Evolutionary conservation across 1,284 basidiomycete genomes (phyloP).

Genomic region (Pholiota adiposa): DNA sequence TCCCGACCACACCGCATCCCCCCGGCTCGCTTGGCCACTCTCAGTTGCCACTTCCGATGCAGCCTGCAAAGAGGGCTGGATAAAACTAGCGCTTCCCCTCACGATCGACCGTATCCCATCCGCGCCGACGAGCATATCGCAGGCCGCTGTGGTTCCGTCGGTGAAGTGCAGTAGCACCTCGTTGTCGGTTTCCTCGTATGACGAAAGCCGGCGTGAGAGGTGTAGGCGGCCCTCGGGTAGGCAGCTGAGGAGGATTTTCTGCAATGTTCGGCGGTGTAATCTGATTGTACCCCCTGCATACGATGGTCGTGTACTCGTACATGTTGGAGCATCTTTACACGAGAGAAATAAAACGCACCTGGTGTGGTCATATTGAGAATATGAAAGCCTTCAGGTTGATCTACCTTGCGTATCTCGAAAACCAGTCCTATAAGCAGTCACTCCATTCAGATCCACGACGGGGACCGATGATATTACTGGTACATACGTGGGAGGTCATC

Average conservation of each 20-base stretch:
- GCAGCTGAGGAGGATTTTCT: constrained; percentile 44
- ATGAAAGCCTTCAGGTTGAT: constrained; percentile 14
- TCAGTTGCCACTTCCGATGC: constrained; percentile 25
- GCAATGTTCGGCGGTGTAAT: constrained; percentile 29
- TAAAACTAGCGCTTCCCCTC: constrained; percentile 27
- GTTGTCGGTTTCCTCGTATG: constrained; percentile 39
- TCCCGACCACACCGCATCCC: constrained; percentile 38
- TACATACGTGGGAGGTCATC: constrained; percentile 18
- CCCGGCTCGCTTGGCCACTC: neutral
- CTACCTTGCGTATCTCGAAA: constrained; percentile 19
- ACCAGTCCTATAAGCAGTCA: constrained; percentile 6
- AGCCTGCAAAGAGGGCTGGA: constrained; percentile 25
- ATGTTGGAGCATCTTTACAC: too few relatives aligned
- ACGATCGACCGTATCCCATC: constrained; percentile 51
- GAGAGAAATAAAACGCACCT: constrained; percentile 7
- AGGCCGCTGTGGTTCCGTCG: constrained; percentile 45
- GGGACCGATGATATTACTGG: neutral
- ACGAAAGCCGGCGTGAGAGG: constrained; percentile 48
- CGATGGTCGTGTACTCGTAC: too few relatives aligned
- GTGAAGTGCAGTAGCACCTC: constrained; percentile 43
- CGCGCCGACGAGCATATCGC: constrained; percentile 52
- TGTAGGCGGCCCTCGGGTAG: constrained; percentile 38
- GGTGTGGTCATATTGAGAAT: constrained; percentile 12
- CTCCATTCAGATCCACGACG: neutral
- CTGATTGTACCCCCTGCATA: constrained; percentile 17